Base-by-base conservation (phyloP, 257 asterid species). In the Nicotiana obtusifolia region DNA sequence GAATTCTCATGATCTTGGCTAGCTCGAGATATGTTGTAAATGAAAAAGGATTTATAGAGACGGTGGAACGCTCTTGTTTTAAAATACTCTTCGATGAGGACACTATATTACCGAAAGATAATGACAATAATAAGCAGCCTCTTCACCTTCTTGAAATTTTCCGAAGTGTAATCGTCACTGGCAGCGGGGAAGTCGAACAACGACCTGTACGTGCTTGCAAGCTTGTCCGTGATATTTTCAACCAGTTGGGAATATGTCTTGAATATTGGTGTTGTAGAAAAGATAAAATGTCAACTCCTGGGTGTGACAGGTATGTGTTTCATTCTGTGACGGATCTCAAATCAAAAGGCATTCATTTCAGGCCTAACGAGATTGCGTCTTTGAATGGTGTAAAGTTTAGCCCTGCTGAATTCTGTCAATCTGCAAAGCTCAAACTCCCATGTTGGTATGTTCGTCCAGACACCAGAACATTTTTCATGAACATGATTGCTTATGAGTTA, bases 1-100 rank as follows among this genome's bases (percentile, higher is more conserved):
- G n/a, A n/a, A n/a, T n/a, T n/a, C n/a, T 88, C 57, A 76, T 16
- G 44, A 56, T 64, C 5, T 28, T 81, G 30, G 28, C 59, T 59
- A 0, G 6, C 1, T 17, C 17, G 3, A 69, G 1, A 44, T 54
- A 49, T 47, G 28, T 33, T 2, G 10, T 53, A 1, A n/a, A n/a
- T n/a, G n/a, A n/a, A n/a, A n/a, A n/a, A n/a, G n/a, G n/a, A n/a
- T n/a, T n/a, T n/a, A n/a, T 17, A 33, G 2, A 35, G 5, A 0
- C 0, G 0, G n/a, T 19, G 8, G 76, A 35, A 35, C 1, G 1
- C 0, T 1, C 0, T 67, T 67, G 4, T 22, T 33, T 33, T 67
- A 10, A 2, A 9, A 67, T 67, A 52, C 10, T 67, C 28, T 67
- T 69, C 24, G 7, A 33, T 33, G 7, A 33, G 37, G 37, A 33